Base-by-base conservation (phyloP, 2,329 filamentous ascomycete genomes). In the Claviceps pazoutovae region DNA sequence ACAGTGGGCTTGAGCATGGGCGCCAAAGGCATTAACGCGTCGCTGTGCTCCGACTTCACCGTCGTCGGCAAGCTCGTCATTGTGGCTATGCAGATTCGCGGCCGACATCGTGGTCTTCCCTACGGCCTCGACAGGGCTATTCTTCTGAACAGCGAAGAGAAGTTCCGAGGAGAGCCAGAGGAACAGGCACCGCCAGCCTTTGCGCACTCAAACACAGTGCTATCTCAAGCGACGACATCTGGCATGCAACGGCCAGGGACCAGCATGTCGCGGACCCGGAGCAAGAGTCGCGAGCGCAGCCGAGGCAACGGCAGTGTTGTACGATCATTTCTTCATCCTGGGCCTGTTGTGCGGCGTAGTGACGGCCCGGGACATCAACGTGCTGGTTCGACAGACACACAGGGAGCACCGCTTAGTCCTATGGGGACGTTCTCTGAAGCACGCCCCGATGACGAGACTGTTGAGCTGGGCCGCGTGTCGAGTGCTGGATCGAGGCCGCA, bases 1-100 rank as follows among this genome's bases (percentile, higher is more conserved):
- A 98, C 93, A 1, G 93, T 98, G 26, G 93, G 93, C 0, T 71
- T 98, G 53, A 91, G 84, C 48, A 75, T 98, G 16, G 93, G 93
- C 5, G 95, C 91, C 55, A 75, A 85, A 0, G 72, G 69, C 19
- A 74, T 82, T 64, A 86, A 95, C 66, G 78, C 88, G 0, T 89
- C 86, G 0, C 88, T 98, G 57, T 89, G 81, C 36, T 84, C 79
- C 0, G 80, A 96, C 59, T 96, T 98, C 66, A 80, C 76, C 13
- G 76, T 83, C 0, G 67, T 95, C 66, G 88, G 63, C 66, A 86
- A 85, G 61, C 74, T 86, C 1, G 75, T 85, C 56, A 79, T 85
- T 50, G 74, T 84, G 53, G 79, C 79, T 34, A 83, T 84, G 80
- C 78, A 83, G 67, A 77, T 85, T 52, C 81, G 82, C 64, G 82